Base-by-base conservation (phyloP, 805 yeast genomes). In the Kodamaea restingae region DNA sequence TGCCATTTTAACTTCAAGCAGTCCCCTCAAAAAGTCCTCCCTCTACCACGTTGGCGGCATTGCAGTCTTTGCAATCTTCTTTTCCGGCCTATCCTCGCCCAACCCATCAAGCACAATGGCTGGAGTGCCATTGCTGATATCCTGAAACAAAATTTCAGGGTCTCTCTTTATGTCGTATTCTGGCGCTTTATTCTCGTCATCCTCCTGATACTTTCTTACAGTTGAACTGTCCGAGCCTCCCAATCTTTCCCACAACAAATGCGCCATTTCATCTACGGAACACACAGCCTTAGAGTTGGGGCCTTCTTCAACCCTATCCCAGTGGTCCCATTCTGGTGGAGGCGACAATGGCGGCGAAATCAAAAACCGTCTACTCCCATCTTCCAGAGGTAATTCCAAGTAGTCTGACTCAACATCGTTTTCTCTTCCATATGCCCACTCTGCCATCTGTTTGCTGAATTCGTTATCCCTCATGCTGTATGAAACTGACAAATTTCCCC, bases 301-400 rank as follows among this genome's bases (percentile, higher is more conserved):
- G 0, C 70, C 69, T 9, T 67, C 73, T 43, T 68, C 74, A 0
- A 52, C 61, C 35, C 54, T 63, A 36, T 58, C 60, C 63, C 65
- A 68, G 38, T 65, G 64, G 42, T 66, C 60, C 74, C 74, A 68
- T 32, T 62, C 74, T 0, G 65, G 48, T 3, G 67, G 73, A 0
- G 74, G 74, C 7, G 71, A 66, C 7, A 63, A 46, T 6, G 74
- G 74, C 3, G 74, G 74, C 35, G 68, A 65, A n/a, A 68, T 68
- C 33, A 68, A 60, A 39, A 67, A 68, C 11, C 73, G 40, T 26
- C 60, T 52, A 36, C 62, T 56, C 10, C 62, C 67, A 7, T 45
- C 56, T 32, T 68, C 71, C 48, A 58, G 58, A 4, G 74, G 74
- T 12, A 68, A 47, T 45, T 67, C 72, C 37, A 68, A 50, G 43